phyloP scores from a whole-genome alignment of 179 eudicot species.

The Spinacia oleracea region DNA sequence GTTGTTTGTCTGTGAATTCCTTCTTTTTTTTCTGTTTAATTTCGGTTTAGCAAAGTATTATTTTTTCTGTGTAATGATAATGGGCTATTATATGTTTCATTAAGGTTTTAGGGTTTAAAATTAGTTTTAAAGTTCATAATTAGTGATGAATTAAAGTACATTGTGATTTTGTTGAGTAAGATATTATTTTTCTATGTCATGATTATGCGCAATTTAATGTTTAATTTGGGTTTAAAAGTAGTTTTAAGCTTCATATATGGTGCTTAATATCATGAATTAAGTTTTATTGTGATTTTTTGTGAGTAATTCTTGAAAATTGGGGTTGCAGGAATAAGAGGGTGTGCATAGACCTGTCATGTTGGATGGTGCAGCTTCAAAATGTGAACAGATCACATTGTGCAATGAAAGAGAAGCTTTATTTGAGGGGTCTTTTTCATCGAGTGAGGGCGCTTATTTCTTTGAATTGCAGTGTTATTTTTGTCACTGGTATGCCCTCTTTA shows the following conservation, averaged over 20 bases:
- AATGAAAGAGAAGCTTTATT: conserved; percentile 72
- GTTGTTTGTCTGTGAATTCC: background rate
- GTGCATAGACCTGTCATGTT: conserved; percentile 90
- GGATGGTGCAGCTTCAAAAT: conserved; percentile 91
- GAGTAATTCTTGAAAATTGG: conserved; percentile 7
- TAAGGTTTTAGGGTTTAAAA: too few relatives aligned
- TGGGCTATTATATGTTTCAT: too few relatives aligned
- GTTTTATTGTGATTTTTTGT: too few relatives aligned
- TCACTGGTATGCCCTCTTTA: conserved; percentile 52
- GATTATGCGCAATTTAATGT: background rate
- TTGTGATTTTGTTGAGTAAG: too few relatives aligned
- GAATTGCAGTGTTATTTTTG: conserved; percentile 84
- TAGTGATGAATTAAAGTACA: too few relatives aligned
- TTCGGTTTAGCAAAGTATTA: too few relatives aligned
- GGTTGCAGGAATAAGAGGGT: conserved; percentile 84
- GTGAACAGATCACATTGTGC: conserved; percentile 67
- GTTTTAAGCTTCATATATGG: background rate
- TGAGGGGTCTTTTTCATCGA: conserved; percentile 87
- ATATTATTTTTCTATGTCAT: too few relatives aligned
- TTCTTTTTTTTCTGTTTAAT: background rate
- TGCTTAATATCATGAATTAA: background rate
- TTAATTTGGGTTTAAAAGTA: background rate
- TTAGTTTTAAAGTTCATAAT: too few relatives aligned
- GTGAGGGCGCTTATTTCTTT: conserved; percentile 88
- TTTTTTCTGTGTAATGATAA: too few relatives aligned